Percentiles rank a stretch among this genome's conserved stretches.
Evolutionary conservation across 2,329 filamentous ascomycete species (phyloP).

Genomic region (Fusarium brachygibbosum): DNA sequence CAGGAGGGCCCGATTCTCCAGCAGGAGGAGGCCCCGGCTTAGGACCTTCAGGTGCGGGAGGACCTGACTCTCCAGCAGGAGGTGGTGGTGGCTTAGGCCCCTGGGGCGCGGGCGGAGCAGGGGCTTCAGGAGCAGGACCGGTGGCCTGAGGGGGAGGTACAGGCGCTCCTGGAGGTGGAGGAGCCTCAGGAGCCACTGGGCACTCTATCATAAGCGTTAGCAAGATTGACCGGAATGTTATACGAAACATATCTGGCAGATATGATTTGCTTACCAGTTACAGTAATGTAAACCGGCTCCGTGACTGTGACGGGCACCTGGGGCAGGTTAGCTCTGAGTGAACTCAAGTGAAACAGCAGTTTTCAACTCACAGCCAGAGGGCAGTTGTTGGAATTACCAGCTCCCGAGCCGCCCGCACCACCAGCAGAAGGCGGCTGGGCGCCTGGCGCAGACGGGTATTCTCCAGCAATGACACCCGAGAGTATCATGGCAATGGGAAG

Average conservation of each 20-base stretch:
- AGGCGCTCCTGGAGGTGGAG: slow-evolving; percentile 8
- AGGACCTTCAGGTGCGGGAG: neutral
- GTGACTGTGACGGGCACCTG: slow-evolving; percentile 56
- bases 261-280: slow-evolving; percentile 56
- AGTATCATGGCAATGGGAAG: slow-evolving; percentile 20
- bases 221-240: neutral
- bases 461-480: slow-evolving; percentile 11
- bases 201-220: slow-evolving; percentile 58
- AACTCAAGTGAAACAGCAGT: no score
- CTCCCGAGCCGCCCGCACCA: slow-evolving; percentile 29
- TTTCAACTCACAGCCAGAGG: slow-evolving; percentile 54
- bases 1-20: slow-evolving; percentile 1
- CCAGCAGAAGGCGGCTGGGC: no score
- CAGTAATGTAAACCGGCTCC: slow-evolving; percentile 58
- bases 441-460: neutral
- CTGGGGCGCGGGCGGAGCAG: neutral
- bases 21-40: slow-evolving; percentile 12
- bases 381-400: slow-evolving; percentile 56
- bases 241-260: neutral
- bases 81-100: neutral
- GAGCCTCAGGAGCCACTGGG: slow-evolving; percentile 45
- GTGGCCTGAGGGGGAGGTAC: slow-evolving; percentile 12
- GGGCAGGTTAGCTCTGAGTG: neutral
- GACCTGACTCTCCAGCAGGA: neutral
- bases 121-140: neutral